These are phyloP conservation scores for Pyricularia grisea DNA, from an alignment of 2,329 filamentous ascomycete species.

Conservation along the genomic window DNA sequence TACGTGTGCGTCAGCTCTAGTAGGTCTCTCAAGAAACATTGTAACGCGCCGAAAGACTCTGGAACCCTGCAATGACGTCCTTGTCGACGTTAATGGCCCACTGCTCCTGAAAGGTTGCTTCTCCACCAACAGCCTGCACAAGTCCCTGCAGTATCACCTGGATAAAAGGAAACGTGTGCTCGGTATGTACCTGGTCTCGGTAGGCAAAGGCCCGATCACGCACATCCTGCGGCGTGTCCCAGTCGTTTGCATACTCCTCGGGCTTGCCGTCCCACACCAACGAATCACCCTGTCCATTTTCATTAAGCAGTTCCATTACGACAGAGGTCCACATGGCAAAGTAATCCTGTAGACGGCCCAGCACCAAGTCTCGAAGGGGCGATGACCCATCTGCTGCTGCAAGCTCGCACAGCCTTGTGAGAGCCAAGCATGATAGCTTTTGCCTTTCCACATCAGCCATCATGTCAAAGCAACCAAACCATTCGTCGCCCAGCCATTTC, in stretches of 20 bases:
- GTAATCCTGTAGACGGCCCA: constrained; percentile 60
- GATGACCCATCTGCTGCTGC: constrained; percentile 23
- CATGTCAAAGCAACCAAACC: constrained; percentile 61
- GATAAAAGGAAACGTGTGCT: constrained; percentile 57
- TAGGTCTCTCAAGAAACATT: background rate
- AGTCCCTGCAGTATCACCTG: constrained; percentile 49
- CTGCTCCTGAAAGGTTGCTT: constrained; percentile 54
- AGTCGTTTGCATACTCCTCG: constrained; percentile 31
- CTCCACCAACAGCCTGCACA: constrained; percentile 52
- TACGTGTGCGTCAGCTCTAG: background rate
- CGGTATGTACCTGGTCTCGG: constrained; percentile 58
- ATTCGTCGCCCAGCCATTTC: constrained; percentile 50
- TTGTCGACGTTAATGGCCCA: constrained; percentile 69
- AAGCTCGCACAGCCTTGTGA: constrained; percentile 63
- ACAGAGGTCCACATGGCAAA: constrained; percentile 68
- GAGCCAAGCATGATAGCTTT: constrained; percentile 64
- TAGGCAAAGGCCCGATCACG: constrained; percentile 42
- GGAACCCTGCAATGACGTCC: constrained; percentile 60
- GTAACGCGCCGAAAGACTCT: constrained; percentile 19
- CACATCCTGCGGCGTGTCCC: constrained; percentile 45
- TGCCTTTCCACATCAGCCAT: constrained; percentile 56
- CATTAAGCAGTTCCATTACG: constrained; percentile 55
- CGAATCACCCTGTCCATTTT: constrained; percentile 42
- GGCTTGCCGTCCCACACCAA: constrained; percentile 33
- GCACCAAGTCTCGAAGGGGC: constrained; percentile 42